Conservation (phyloP, 2,329 filamentous ascomycete genomes). For the Neophaeococcomyces mojaviensis region DNA sequence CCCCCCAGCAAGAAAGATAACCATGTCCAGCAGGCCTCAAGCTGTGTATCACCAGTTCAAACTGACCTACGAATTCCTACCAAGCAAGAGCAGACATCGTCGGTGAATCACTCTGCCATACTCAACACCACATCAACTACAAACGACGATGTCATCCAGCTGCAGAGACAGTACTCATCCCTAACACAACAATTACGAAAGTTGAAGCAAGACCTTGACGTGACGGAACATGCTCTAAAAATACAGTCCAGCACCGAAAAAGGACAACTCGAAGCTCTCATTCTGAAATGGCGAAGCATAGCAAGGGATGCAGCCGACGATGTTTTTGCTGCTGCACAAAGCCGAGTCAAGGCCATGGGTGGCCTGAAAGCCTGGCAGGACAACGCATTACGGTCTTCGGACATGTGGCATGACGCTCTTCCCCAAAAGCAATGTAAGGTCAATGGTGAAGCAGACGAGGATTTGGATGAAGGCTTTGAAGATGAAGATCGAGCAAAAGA, state of each 20-base stretch:
- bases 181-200: slow-evolving; percentile 26
- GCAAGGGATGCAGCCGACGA: slow-evolving; percentile 60
- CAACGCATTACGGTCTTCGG: slow-evolving; percentile 13
- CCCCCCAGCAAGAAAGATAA: background rate
- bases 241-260: slow-evolving; percentile 43
- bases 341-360: slow-evolving; percentile 56
- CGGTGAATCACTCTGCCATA: slow-evolving; percentile 10
- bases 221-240: slow-evolving; percentile 44
- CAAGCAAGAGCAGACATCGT: slow-evolving; percentile 8
- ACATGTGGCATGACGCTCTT: too few relatives aligned
- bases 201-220: slow-evolving; percentile 40
- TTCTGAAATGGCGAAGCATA: slow-evolving; percentile 54
- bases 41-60: slow-evolving; percentile 9
- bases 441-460: slow-evolving; percentile 31
- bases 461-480: slow-evolving; percentile 28
- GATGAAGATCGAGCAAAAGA: slow-evolving; percentile 20
- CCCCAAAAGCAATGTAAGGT: slow-evolving; percentile 25
- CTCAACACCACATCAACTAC: too few relatives aligned
- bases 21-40: slow-evolving; percentile 10
- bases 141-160: slow-evolving; percentile 24
- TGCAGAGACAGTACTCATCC: slow-evolving; percentile 31
- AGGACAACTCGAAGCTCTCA: slow-evolving; percentile 49
- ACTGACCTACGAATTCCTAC: slow-evolving; percentile 13
- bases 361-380: slow-evolving; percentile 52
- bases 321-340: slow-evolving; percentile 53